Conservation (phyloP, 768 basidiomycete genomes). For the Boletus reticulatus region DNA sequence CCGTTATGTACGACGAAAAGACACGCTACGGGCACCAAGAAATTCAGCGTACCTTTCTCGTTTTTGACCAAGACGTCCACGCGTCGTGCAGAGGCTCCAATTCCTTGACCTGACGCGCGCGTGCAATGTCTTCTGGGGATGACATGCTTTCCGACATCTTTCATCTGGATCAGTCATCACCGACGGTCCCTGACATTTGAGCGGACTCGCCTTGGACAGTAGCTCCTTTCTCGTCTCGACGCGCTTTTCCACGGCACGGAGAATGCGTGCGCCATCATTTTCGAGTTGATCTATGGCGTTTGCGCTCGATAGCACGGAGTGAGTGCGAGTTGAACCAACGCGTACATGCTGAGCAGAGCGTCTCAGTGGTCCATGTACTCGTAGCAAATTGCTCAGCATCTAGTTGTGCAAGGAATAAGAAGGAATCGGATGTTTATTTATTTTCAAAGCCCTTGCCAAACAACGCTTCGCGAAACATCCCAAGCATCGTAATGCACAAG, state of each 20-base stretch:
- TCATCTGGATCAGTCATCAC: not conserved
- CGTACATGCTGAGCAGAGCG: conserved; percentile 10
- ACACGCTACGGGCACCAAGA: not conserved
- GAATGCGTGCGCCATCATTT: conserved; percentile 47
- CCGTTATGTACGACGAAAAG: conserved; percentile 6
- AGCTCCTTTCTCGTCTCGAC: conserved; percentile 49
- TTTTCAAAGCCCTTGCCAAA: conserved; percentile 19
- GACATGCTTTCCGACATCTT: conserved; percentile 59
- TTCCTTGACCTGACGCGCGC: conserved; percentile 64
- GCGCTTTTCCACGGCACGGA: conserved; percentile 53
- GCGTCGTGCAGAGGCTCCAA: conserved; percentile 62
- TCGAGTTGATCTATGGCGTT: conserved; percentile 30
- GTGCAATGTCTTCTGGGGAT: conserved; percentile 53
- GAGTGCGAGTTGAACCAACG: conserved; percentile 6
- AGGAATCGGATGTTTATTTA: conserved; percentile 6
- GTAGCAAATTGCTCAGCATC: conserved; percentile 11
- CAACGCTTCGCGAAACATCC: not conserved
- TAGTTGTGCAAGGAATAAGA: not conserved
- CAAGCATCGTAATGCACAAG: too few relatives aligned
- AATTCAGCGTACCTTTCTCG: conserved; percentile 49
- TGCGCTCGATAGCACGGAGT: conserved; percentile 9
- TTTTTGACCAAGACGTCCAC: conserved; percentile 64
- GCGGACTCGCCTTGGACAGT: conserved; percentile 40
- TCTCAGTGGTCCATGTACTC: conserved; percentile 14
- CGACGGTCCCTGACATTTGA: not conserved